Percentiles rank a stretch among this genome's conserved stretches.
Evolutionary conservation across 1,284 basidiomycete genomes (phyloP).

Genomic region (Wolfiporia cocos): DNA sequence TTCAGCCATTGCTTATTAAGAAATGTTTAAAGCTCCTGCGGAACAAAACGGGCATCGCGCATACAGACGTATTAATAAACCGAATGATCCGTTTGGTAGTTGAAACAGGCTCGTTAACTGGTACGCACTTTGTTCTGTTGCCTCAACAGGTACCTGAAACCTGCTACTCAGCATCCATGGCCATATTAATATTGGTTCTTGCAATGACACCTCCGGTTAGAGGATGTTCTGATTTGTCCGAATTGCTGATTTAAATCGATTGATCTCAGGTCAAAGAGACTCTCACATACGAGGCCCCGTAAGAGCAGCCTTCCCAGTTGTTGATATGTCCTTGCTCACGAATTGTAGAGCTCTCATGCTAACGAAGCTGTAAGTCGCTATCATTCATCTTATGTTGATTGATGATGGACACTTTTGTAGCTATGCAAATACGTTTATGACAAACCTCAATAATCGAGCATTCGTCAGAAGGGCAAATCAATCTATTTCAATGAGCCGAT

Average conservation of each 20-base stretch:
- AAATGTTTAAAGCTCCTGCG: background rate
- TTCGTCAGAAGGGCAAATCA: no score
- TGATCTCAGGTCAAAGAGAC: background rate
- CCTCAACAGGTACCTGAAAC: background rate
- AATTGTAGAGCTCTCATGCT: background rate
- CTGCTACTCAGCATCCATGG: background rate
- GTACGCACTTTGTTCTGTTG: conserved; percentile 1
- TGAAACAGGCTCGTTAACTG: conserved; percentile 14
- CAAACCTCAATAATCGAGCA: background rate
- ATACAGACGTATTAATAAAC: conserved; percentile 9
- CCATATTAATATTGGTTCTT: background rate
- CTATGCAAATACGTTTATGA: background rate
- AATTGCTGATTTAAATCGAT: background rate
- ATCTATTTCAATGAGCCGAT: no score
- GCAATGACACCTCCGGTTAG: background rate
- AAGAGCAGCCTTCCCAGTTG: background rate
- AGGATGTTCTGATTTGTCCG: background rate
- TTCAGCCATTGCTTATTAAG: background rate
- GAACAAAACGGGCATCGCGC: conserved; percentile 6
- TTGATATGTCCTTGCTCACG: background rate
- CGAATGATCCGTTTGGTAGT: conserved; percentile 8
- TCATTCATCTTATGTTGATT: background rate
- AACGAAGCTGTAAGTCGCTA: background rate
- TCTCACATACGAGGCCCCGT: background rate
- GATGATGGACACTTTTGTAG: background rate